Evolutionary conservation across 306 rosid species (phyloP).

Genomic region (Dryas octopetala): DNA sequence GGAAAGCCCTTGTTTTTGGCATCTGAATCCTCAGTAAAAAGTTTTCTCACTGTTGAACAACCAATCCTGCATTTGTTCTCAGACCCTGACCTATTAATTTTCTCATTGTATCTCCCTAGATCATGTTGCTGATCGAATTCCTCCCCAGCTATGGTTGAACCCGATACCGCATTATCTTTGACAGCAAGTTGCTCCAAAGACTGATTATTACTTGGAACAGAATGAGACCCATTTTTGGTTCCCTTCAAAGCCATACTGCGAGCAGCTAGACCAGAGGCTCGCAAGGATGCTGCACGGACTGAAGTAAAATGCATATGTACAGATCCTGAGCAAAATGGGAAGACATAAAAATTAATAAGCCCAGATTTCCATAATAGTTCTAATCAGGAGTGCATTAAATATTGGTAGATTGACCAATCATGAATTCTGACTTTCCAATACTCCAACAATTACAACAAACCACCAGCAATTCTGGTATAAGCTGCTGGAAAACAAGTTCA

Average conservation of each 20-base stretch:
- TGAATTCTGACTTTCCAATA: conserved; percentile 1
- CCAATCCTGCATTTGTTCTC: conserved; percentile 40
- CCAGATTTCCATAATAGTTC: neutral
- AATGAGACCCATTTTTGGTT: conserved; percentile 26
- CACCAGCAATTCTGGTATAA: neutral
- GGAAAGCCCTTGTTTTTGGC: conserved; percentile 30
- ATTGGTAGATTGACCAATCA: conserved; percentile 1
- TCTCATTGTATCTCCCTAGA: conserved; percentile 22
- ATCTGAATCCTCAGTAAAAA: conserved; percentile 53
- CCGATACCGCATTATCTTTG: conserved; percentile 28
- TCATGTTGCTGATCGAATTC: conserved; percentile 34
- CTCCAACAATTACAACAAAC: neutral
- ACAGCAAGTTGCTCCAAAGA: conserved; percentile 27
- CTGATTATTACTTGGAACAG: conserved; percentile 26
- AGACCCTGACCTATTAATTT: conserved; percentile 26
- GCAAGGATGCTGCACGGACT: conserved; percentile 46
- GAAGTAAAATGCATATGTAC: conserved; percentile 46
- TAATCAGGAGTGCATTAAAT: neutral
- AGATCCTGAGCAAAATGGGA: conserved; percentile 43
- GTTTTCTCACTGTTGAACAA: conserved; percentile 68
- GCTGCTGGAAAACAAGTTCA: neutral
- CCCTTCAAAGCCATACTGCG: conserved; percentile 31
- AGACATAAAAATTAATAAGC: conserved; percentile 14
- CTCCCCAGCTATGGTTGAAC: conserved; percentile 31
- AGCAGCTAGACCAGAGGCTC: conserved; percentile 62